Evolutionary conservation across 2,329 filamentous ascomycete species (phyloP), one percentile per base, ranked within the genome.

Genomic region (Colletotrichum truncatum): DNA sequence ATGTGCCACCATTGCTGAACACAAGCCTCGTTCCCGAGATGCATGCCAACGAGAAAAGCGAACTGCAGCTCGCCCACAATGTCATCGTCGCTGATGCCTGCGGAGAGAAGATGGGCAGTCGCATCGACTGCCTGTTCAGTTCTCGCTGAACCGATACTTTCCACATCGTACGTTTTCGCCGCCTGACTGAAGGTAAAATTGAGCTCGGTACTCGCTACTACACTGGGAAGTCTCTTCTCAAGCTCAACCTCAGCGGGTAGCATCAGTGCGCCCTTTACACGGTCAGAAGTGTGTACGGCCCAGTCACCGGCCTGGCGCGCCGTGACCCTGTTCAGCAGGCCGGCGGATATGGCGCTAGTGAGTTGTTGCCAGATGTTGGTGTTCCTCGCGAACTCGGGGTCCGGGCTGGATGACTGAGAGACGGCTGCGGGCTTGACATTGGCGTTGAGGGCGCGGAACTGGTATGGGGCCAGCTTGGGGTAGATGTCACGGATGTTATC

Each of bases 1-100:
- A 88, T 80, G 70, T 87, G 81, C 79, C 83, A 86, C 88, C 87
- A 90, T 67, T 90, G 87, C 66, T 88, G 85, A 43, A 89, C 77
- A 68, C 87, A 90, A 8, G 85, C 80, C 41, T 85, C 76, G 72
- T 89, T 90, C 39, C 84, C 83, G 1, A 90, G 81, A 58, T 87
- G 81, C 72, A 85, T 82, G 36, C 87, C 87, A 0, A 83, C 84
- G 4, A 90, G 70, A 69, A 85, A 90, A 41, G 83, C 82, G 72
- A 90, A 85, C 69, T 90, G 88, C 2, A 90, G 73, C 71, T 91
- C 88, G 48, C 87, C 88, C 5, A 87, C 73, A 25, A 90, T 74
- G 57, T 87, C 83, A 2, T 77, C 75, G 30, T 79, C 78, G 1
- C 61, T 65, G 9, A 77, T 23, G 6, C 70, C 54, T 28, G 68